Conservation (phyloP, 371 early-diverging fungal species). For the Chytridiales sp. region DNA sequence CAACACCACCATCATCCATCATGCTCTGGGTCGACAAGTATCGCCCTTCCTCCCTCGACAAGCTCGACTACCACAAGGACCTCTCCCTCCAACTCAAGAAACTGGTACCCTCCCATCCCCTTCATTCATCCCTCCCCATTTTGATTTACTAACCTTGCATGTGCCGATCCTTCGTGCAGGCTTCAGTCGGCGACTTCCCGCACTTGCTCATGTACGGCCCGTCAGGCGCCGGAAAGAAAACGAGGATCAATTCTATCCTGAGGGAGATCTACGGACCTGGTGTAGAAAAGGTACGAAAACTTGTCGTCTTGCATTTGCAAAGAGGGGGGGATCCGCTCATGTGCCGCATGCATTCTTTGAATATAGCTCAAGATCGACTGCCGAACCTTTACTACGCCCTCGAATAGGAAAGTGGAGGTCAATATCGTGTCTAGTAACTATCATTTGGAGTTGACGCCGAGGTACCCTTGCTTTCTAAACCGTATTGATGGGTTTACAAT, state of each 20-base stretch:
- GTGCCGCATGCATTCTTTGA: neutral
- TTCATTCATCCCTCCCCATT: too few species aligned
- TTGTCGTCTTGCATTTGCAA: neutral
- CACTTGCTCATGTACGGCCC: slow-evolving; percentile 97
- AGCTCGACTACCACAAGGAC: slow-evolving; percentile 79
- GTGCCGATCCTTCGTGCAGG: slow-evolving; percentile 46
- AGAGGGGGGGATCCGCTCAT: slow-evolving; percentile 7
- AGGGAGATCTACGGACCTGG: slow-evolving; percentile 88
- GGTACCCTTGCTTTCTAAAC: slow-evolving; percentile 49
- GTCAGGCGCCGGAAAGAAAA: slow-evolving; percentile 97
- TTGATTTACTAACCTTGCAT: neutral
- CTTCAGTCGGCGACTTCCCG: slow-evolving; percentile 82
- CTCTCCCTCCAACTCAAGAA: slow-evolving; percentile 72
- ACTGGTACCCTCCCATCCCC: slow-evolving; percentile 54
- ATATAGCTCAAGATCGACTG: slow-evolving; percentile 83
- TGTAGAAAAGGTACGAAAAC: slow-evolving; percentile 78
- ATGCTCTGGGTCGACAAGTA: slow-evolving; percentile 99
- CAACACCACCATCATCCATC: slow-evolving; percentile 62
- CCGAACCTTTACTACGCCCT: slow-evolving; percentile 79
- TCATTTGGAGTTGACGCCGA: slow-evolving; percentile 91
- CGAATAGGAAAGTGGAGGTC: slow-evolving; percentile 79
- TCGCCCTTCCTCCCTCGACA: slow-evolving; percentile 82
- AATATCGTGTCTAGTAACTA: slow-evolving; percentile 86
- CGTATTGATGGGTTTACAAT: neutral
- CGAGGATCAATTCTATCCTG: slow-evolving; percentile 82